Evolutionary conservation across 169 alveolate species (phyloP).

Genomic region (Eimeria maxima): DNA sequence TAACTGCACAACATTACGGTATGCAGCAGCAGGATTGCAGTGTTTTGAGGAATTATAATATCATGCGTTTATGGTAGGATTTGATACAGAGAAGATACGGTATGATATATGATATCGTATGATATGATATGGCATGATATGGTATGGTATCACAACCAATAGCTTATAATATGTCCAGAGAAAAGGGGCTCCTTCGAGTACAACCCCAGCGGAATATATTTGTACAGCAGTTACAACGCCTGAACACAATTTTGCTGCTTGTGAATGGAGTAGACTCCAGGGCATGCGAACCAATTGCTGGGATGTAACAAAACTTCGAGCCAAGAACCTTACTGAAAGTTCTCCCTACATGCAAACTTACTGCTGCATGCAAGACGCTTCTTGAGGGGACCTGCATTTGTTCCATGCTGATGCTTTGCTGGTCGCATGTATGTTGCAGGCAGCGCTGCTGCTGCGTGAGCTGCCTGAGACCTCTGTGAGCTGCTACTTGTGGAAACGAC

Average conservation of each 20-base stretch:
- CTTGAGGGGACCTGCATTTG: background rate
- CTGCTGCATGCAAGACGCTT: background rate
- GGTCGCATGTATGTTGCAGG: background rate
- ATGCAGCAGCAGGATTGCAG: background rate
- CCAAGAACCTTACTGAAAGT: no score
- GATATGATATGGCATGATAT: background rate
- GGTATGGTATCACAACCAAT: background rate
- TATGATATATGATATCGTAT: background rate
- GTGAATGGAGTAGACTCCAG: background rate
- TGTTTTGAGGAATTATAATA: background rate
- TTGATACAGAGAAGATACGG: no score
- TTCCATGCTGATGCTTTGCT: background rate
- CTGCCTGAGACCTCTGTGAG: background rate
- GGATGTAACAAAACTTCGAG: background rate
- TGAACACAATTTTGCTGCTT: background rate
- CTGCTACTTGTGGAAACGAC: background rate
- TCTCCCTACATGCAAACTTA: no score
- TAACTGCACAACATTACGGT: background rate
- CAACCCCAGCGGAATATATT: no score
- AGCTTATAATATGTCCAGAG: no score
- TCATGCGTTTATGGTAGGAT: no score
- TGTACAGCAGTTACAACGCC: background rate
- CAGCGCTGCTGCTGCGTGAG: background rate
- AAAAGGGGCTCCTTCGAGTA: no score
- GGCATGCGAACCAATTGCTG: background rate